Conservation (phyloP, 2,329 filamentous ascomycete species). For the Xylariaceae sp. region DNA sequence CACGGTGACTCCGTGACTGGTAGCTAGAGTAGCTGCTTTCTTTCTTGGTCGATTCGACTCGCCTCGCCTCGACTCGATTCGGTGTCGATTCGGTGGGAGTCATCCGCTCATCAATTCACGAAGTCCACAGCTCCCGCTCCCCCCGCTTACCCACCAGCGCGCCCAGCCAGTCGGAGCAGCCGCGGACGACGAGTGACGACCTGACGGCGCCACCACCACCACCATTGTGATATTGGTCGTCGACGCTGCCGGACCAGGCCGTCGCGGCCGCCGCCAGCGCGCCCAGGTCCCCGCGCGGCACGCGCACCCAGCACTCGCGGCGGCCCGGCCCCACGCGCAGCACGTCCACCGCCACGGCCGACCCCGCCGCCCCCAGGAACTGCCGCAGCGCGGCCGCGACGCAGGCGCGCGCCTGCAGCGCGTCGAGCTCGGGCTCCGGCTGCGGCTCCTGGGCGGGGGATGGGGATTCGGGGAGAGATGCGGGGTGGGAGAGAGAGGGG, state of each 20-base stretch:
- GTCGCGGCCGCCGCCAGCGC: slow-evolving; percentile 58
- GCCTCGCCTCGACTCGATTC: too few relatives aligned
- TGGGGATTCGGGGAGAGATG: too few relatives aligned
- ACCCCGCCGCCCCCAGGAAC: slow-evolving; percentile 63
- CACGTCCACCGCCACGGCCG: slow-evolving; percentile 62
- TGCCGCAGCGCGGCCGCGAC: slow-evolving; percentile 56
- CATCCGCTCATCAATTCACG: too few relatives aligned
- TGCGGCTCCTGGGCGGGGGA: too few relatives aligned
- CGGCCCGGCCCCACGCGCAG: slow-evolving; percentile 45
- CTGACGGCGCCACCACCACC: too few relatives aligned
- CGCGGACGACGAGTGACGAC: slow-evolving; percentile 47
- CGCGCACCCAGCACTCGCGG: slow-evolving; percentile 53
- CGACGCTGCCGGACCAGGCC: slow-evolving; percentile 49
- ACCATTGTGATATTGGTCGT: slow-evolving; percentile 33
- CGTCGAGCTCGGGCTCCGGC: slow-evolving; percentile 51
- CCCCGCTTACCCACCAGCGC: slow-evolving; percentile 45
- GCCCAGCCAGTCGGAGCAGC: slow-evolving; percentile 58
- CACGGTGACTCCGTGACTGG: too few relatives aligned
- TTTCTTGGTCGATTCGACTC: too few relatives aligned
- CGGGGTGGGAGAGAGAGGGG: too few relatives aligned
- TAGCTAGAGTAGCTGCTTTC: too few relatives aligned
- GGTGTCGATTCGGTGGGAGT: too few relatives aligned
- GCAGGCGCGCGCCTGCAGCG: slow-evolving; percentile 54
- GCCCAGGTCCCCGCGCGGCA: slow-evolving; percentile 53
- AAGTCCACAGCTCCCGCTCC: slow-evolving; percentile 42